Percentiles rank a stretch among this genome's conserved stretches.
Conservation (phyloP, 1,284 basidiomycete genomes). For the Cryptococcus depauperatus region DNA sequence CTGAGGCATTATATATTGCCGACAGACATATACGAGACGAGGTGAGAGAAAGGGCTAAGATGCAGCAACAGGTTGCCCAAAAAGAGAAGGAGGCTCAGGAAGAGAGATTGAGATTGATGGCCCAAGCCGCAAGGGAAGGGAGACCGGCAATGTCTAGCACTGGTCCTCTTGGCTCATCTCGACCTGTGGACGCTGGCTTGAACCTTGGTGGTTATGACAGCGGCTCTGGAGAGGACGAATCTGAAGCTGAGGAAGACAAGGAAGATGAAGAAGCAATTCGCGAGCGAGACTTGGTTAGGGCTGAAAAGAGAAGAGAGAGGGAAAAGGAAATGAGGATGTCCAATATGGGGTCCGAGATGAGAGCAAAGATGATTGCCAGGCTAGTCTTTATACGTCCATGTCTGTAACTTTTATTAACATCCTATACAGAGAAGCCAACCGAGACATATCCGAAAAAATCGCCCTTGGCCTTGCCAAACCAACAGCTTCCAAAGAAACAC, state of each 20-base stretch:
- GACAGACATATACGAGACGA: conserved; percentile 97
- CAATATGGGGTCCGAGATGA: conserved; percentile 96
- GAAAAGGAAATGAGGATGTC: conserved; percentile 98
- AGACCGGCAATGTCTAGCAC: conserved; percentile 62
- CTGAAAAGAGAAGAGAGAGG: conserved; percentile 84
- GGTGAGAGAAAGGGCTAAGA: conserved; percentile 86
- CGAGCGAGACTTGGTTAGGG: conserved; percentile 81
- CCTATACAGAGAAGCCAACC: conserved; percentile 66
- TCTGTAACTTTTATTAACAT: background rate
- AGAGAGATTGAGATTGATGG: conserved; percentile 86
- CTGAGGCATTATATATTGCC: conserved; percentile 91
- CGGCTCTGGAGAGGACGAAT: conserved; percentile 46
- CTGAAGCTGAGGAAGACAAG: conserved; percentile 49
- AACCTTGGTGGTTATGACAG: conserved; percentile 71
- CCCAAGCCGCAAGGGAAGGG: conserved; percentile 91
- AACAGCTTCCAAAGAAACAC: conserved; percentile 84
- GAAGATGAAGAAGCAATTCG: conserved; percentile 77
- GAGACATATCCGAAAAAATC: conserved; percentile 98
- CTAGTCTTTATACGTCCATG: conserved; percentile 13
- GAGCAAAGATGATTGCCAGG: conserved; percentile 88
- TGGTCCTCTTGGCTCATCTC: conserved; percentile 47
- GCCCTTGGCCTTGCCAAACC: conserved; percentile 96
- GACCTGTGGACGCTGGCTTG: conserved; percentile 50
- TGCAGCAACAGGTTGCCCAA: conserved; percentile 96
- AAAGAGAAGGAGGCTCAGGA: conserved; percentile 98